Base-by-base conservation (phyloP, 345 rosid genomes). In the Camelina sativa region DNA sequence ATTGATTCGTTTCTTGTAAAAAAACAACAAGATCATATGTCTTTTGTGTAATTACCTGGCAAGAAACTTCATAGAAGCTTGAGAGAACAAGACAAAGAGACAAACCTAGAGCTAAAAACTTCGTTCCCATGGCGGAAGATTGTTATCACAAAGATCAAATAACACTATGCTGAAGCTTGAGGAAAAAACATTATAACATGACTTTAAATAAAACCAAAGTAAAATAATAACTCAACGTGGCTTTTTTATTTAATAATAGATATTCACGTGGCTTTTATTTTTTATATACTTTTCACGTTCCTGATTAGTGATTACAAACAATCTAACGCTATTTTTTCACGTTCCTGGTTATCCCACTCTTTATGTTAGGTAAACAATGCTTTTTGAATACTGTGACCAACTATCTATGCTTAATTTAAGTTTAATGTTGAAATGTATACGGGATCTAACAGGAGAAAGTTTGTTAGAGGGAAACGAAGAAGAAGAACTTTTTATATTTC, bases 31-130 rank as follows among this genome's bases (percentile, higher is more conserved):
- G 30, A 28, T 4, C 30, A 28, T 28, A 66, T 35, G 16, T 54
- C 4, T 35, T 70, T 15, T 46, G 59, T 70, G 46, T 23, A 11
- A 52, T 64, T 19, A 54, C 80, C 80, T 77, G 80, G 62, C 67
- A 71, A 64, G 80, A 77, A 71, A 71, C 80, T 48, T 64, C 12
- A 64, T 56, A 64, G 20, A 71, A 71, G 62, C 55, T 71, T 38
- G 76, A 56, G 53, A 77, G 17, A 28, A 57, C 22, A 28, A 77
- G 72, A 65, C 61, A 77, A 38, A 77, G 22, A 77, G 71, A 71
- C 67, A 77, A 71, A 57, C 30, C 43, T 34, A 77, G 72, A 71
- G 76, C 80, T 76, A 76, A 71, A 11, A 63, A 17, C 55, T 76
- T 76, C 2, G 61, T 71, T 64, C 59, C 72, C 80, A 76, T 70